Evolutionary conservation across 306 rosid genomes (phyloP).

Genomic region (Vigna hirtella): DNA sequence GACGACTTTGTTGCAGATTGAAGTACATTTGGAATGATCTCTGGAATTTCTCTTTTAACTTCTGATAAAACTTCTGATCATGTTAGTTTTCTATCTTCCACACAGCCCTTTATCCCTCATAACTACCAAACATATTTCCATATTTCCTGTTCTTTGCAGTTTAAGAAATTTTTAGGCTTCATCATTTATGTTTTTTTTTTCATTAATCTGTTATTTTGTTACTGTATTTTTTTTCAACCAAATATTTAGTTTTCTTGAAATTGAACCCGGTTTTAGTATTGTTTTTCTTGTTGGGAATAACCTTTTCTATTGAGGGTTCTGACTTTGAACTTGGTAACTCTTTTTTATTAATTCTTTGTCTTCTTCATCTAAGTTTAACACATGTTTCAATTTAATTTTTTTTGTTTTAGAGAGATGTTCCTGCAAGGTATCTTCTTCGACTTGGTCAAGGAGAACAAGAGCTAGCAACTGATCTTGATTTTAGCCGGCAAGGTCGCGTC

Average conservation of each 20-base stretch:
- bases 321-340: background rate
- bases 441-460: slow-evolving; percentile 99
- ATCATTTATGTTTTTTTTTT: background rate
- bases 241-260: background rate
- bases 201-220: too few species aligned
- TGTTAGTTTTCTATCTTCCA: slow-evolving; percentile 4
- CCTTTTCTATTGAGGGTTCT: slow-evolving; percentile 28
- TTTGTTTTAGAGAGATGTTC: slow-evolving; percentile 88
- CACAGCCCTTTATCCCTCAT: slow-evolving; percentile 7
- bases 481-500: slow-evolving; percentile 98
- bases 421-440: slow-evolving; percentile 98
- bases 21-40: slow-evolving; percentile 10
- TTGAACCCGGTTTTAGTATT: background rate
- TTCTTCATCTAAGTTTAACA: slow-evolving; percentile 17
- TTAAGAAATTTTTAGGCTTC: background rate
- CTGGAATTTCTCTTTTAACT: slow-evolving; percentile 12
- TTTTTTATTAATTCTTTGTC: background rate
- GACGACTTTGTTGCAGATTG: background rate
- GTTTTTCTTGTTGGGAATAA: background rate
- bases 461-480: slow-evolving; percentile 98
- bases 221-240: background rate
- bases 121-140: background rate
- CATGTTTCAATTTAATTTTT: slow-evolving; percentile 21
- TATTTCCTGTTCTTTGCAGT: background rate
- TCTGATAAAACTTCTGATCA: background rate